Evolutionary conservation across 441 rosid species (phyloP).

Genomic region (Bruguiera hainesii): DNA sequence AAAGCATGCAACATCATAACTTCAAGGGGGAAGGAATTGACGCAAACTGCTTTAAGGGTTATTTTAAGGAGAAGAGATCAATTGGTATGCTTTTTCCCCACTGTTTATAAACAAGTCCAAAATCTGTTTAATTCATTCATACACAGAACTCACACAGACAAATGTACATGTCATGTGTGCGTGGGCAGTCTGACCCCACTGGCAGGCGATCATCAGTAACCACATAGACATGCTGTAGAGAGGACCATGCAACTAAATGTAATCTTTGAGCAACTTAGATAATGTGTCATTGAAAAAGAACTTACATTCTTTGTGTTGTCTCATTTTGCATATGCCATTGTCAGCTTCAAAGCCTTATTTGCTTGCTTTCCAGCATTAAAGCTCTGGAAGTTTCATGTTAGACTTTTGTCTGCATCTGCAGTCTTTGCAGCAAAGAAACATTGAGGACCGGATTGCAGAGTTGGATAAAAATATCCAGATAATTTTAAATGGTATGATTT

Average conservation of each 20-base stretch:
- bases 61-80: slow-evolving; percentile 56
- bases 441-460: slow-evolving; percentile 69
- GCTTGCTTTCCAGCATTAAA: slow-evolving; percentile 4
- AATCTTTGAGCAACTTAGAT: too few species aligned
- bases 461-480: slow-evolving; percentile 54
- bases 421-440: slow-evolving; percentile 57
- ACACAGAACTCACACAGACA: too few species aligned
- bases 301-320: neutral
- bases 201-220: too few species aligned
- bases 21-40: slow-evolving; percentile 43
- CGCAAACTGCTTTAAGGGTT: slow-evolving; percentile 53
- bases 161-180: neutral
- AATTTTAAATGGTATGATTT: slow-evolving; percentile 42
- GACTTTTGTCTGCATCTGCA: slow-evolving; percentile 29
- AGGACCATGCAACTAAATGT: too few species aligned
- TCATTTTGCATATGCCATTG: slow-evolving; percentile 1
- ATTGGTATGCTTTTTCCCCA: slow-evolving; percentile 41
- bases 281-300: too few species aligned
- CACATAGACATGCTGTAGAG: too few species aligned
- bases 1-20: slow-evolving; percentile 33
- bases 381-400: slow-evolving; percentile 7
- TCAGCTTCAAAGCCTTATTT: neutral
- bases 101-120: neutral
- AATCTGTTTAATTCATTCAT: too few species aligned
- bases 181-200: too few species aligned